Percentiles rank a stretch among this genome's conserved stretches.
Conservation (phyloP, 202 grass and related monocot genomes). For the Carex sylvatica region DNA sequence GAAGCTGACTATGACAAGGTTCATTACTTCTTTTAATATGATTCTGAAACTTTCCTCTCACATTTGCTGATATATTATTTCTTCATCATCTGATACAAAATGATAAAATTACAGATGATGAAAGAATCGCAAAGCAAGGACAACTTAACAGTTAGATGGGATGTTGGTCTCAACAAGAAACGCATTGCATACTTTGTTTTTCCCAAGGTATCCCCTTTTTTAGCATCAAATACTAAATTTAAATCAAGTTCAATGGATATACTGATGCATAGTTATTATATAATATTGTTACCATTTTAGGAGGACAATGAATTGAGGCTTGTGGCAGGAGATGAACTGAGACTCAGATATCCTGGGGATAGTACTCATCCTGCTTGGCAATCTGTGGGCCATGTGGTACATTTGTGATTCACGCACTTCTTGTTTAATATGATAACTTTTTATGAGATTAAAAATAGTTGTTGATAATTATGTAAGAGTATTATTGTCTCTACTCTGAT, state of each 20-base stretch:
- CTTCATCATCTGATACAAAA: background rate
- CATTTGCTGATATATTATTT: constrained; percentile 17
- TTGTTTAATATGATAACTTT: constrained; percentile 4
- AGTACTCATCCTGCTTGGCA: constrained; percentile 92
- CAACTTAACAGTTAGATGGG: constrained; percentile 91
- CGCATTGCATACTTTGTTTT: constrained; percentile 95
- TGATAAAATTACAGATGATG: constrained; percentile 70
- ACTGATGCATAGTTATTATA: constrained; percentile 17
- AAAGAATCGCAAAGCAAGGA: constrained; percentile 99
- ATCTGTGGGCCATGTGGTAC: constrained; percentile 96
- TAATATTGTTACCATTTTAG: constrained; percentile 41
- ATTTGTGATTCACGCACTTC: constrained; percentile 19
- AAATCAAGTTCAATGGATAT: background rate
- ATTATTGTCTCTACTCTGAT: background rate
- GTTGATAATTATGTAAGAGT: constrained; percentile 4
- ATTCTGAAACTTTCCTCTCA: background rate
- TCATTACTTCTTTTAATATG: constrained; percentile 21
- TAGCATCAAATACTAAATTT: background rate
- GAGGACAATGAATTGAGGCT: constrained; percentile 99
- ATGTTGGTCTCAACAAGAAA: constrained; percentile 97
- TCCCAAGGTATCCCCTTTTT: constrained; percentile 70
- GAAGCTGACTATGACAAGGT: constrained; percentile 99
- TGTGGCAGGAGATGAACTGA: constrained; percentile 95
- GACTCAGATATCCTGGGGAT: constrained; percentile 91
- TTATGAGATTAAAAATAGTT: background rate